Conservation (phyloP, 441 rosid genomes). For the Populus hybrid region DNA sequence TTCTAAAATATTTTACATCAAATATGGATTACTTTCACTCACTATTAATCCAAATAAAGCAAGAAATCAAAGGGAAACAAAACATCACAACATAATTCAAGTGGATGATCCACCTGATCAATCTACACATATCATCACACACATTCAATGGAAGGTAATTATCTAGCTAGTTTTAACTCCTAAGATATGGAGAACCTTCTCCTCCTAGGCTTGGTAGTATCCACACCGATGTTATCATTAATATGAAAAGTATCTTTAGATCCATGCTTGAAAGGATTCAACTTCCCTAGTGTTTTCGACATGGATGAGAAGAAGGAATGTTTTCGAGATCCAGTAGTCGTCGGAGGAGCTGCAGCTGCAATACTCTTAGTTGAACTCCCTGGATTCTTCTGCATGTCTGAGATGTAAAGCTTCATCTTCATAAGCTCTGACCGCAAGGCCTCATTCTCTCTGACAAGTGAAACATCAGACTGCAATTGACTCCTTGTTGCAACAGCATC, state of each 20-base stretch:
- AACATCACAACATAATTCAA: neutral
- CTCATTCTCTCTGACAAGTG: conserved; percentile 76
- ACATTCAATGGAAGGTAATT: neutral
- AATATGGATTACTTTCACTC: too few relatives aligned
- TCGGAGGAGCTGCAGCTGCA: neutral
- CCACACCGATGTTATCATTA: conserved; percentile 46
- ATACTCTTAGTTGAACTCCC: conserved; percentile 23
- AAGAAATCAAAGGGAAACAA: neutral
- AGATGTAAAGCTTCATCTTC: conserved; percentile 74
- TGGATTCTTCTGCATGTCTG: conserved; percentile 50
- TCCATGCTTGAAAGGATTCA: conserved; percentile 77
- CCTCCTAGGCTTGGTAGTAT: conserved; percentile 74
- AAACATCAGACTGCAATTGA: conserved; percentile 57
- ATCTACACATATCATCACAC: neutral
- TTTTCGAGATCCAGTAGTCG: conserved; percentile 21
- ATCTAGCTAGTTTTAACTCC: neutral
- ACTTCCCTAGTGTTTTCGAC: conserved; percentile 74
- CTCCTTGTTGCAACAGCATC: conserved; percentile 46
- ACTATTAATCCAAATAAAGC: neutral
- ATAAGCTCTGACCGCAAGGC: conserved; percentile 63
- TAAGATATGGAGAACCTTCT: conserved; percentile 87
- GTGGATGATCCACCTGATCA: neutral
- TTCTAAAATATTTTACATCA: too few relatives aligned
- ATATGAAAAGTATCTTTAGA: conserved; percentile 76
- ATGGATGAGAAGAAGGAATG: conserved; percentile 66